These are phyloP conservation scores for Ceratocystis destructans DNA, from an alignment of 2,329 filamentous ascomycete species.

Conservation along the genomic window DNA sequence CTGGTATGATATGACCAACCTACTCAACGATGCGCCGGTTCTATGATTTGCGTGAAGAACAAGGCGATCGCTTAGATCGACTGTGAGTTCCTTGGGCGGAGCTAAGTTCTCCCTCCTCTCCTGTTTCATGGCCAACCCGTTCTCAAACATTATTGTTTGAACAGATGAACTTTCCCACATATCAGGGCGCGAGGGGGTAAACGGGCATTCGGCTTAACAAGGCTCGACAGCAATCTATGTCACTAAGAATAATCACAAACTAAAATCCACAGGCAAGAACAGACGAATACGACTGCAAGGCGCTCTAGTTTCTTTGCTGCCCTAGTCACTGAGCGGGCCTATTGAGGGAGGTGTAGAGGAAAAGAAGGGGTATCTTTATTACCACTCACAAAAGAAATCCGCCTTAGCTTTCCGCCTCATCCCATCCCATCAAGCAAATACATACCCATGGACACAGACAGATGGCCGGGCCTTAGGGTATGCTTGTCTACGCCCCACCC, in stretches of 20 bases:
- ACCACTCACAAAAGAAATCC: no score
- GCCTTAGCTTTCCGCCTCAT: no score
- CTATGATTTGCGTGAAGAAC: not conserved
- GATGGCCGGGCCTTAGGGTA: not conserved
- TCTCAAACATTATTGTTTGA: not conserved
- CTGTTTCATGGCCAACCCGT: not conserved
- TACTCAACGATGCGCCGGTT: no score
- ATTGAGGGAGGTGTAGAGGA: no score
- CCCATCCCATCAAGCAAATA: no score
- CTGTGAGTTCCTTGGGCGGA: not conserved
- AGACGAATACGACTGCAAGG: not conserved
- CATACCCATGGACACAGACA: no score
- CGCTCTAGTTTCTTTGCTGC: not conserved
- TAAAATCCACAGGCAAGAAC: not conserved
- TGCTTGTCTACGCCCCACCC: not conserved
- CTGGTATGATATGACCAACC: no score
- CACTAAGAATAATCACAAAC: not conserved
- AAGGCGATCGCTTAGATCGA: not conserved
- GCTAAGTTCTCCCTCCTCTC: not conserved
- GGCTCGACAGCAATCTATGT: not conserved
- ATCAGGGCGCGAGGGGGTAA: not conserved
- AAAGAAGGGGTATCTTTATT: no score
- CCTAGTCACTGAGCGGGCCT: not conserved
- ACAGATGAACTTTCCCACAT: conserved; percentile 4
- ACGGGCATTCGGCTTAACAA: not conserved